phyloP scores from a whole-genome alignment of 768 basidiomycete genomes.

The Hygrocybe punicea region DNA sequence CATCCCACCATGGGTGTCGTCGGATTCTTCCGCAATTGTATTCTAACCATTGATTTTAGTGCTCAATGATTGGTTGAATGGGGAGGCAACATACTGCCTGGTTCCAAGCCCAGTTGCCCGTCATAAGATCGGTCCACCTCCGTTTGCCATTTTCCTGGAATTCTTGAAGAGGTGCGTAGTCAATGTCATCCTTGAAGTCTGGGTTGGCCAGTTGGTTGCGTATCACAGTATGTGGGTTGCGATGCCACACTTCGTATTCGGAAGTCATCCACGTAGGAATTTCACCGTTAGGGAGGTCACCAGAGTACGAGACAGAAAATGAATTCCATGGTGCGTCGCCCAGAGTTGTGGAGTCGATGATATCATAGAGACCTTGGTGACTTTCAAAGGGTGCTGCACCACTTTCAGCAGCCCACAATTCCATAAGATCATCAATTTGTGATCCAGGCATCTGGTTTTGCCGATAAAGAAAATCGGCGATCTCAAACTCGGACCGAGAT shows the following conservation, averaged over 20 bases:
- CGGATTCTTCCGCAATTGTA: slow-evolving; percentile 20
- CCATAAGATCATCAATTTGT: slow-evolving; percentile 2
- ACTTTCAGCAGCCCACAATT: neutral
- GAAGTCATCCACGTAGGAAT: slow-evolving; percentile 30
- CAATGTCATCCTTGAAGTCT: slow-evolving; percentile 33
- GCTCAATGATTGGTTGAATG: neutral
- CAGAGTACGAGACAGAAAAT: neutral
- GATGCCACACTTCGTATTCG: slow-evolving; percentile 32
- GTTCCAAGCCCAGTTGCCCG: slow-evolving; percentile 34
- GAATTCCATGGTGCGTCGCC: neutral
- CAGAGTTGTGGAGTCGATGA: too few species aligned
- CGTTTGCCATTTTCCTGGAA: slow-evolving; percentile 22
- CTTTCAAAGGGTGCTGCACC: neutral
- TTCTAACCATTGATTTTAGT: slow-evolving; percentile 17
- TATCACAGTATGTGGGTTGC: slow-evolving; percentile 28
- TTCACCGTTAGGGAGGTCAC: neutral
- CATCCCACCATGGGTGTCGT: slow-evolving; percentile 27
- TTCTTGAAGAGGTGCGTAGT: slow-evolving; percentile 30
- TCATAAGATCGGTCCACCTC: slow-evolving; percentile 36
- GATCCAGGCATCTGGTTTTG: slow-evolving; percentile 3
- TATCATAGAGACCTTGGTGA: neutral
- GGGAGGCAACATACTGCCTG: slow-evolving; percentile 26
- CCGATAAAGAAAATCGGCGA: neutral
- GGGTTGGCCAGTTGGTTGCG: slow-evolving; percentile 33
- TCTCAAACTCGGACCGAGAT: neutral